Conservation (phyloP, 805 yeast genomes). For the Ogataea pini region DNA sequence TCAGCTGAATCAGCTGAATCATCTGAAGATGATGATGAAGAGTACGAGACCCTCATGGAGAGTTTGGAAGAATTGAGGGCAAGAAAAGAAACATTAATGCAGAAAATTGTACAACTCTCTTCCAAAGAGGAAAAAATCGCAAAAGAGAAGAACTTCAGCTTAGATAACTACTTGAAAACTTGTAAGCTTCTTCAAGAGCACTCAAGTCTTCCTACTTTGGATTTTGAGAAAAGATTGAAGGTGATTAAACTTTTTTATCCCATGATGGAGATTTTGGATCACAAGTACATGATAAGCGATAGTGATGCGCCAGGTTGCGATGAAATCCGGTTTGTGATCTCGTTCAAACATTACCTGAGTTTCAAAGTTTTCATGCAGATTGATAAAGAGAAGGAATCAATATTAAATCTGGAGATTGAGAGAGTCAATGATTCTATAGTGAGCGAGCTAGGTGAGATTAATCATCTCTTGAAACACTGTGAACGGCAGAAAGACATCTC, state of each 20-base stretch:
- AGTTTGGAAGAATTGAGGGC: slow-evolving; percentile 10
- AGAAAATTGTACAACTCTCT: slow-evolving; percentile 6
- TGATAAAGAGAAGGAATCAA: slow-evolving; percentile 14
- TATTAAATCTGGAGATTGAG: slow-evolving; percentile 14
- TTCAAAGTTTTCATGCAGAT: slow-evolving; percentile 18
- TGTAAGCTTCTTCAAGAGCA: slow-evolving; percentile 19
- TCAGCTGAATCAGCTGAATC: too few species aligned
- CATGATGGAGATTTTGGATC: slow-evolving; percentile 24
- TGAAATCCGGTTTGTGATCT: slow-evolving; percentile 15
- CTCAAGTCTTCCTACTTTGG: slow-evolving; percentile 32
- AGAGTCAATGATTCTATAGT: slow-evolving; percentile 10
- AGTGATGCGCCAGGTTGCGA: not conserved
- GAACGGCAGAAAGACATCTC: slow-evolving; percentile 24
- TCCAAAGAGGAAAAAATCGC: not conserved
- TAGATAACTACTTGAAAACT: slow-evolving; percentile 21
- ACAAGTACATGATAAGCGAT: not conserved
- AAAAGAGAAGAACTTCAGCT: slow-evolving; percentile 13
- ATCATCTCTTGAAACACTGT: slow-evolving; percentile 15
- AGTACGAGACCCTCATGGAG: slow-evolving; percentile 12
- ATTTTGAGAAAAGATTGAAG: slow-evolving; percentile 27
- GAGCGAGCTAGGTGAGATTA: slow-evolving; percentile 20
- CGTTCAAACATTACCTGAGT: slow-evolving; percentile 19
- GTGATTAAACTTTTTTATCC: slow-evolving; percentile 31
- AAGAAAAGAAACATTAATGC: slow-evolving; percentile 5
- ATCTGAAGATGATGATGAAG: slow-evolving; percentile 18